Percentiles rank a stretch among this genome's conserved stretches.
Evolutionary conservation across 495 filamentous ascomycete species (phyloP).

Genomic region (Eremomyces bilateralis): DNA sequence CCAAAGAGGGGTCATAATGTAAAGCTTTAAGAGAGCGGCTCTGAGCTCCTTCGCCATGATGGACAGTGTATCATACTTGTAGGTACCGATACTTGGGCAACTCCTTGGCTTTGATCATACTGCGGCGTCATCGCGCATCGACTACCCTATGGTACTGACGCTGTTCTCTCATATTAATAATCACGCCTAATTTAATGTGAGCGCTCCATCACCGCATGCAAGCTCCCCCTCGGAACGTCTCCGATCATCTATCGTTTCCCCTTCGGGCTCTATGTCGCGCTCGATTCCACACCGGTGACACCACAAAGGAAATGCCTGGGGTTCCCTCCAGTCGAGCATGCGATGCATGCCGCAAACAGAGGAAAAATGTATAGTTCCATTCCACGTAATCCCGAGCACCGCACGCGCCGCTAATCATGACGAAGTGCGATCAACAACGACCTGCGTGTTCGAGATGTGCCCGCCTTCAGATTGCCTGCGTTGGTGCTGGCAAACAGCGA

Average conservation of each 20-base stretch:
- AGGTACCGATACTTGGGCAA: no score
- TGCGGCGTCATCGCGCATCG: no score
- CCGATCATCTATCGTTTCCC: background rate
- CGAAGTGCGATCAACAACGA: conserved; percentile 23
- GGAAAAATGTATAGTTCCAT: conserved; percentile 26
- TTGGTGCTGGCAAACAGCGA: conserved; percentile 25
- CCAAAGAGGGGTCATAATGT: no score
- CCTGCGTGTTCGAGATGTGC: conserved; percentile 26
- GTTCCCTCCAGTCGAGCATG: conserved; percentile 28
- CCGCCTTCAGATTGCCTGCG: conserved; percentile 23
- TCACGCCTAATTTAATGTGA: no score
- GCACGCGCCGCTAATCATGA: background rate
- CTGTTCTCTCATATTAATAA: no score
- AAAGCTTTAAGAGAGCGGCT: no score
- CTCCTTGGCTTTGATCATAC: no score
- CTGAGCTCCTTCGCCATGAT: no score
- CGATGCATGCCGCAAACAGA: conserved; percentile 28
- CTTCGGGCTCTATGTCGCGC: background rate
- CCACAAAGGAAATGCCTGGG: conserved; percentile 34
- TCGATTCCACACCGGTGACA: no score
- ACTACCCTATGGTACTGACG: no score
- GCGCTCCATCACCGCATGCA: no score
- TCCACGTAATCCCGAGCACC: background rate
- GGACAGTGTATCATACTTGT: no score
- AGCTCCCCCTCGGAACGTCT: background rate